Evolutionary conservation across 345 rosid species (phyloP), one percentile per base, ranked within the genome.

Genomic region (Pistacia atlantica): DNA sequence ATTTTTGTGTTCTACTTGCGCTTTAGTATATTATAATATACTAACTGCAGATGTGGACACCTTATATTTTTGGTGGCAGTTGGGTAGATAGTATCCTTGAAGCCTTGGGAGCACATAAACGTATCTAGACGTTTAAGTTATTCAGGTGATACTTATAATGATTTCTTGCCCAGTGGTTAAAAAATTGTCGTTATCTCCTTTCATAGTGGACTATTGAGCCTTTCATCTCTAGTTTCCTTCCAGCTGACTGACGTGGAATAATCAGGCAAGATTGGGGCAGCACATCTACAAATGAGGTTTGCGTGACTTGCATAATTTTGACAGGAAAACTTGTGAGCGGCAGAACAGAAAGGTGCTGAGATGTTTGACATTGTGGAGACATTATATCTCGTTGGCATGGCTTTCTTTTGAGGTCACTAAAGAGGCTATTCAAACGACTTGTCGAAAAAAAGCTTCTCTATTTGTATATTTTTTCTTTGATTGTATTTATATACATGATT

Each of bases 51-150:
- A 60, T 51, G 62, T 48, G 17, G 25, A 52, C 18, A 7, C 11
- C 12, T 67, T 65, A 37, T 20, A 11, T n/a, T 63, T 78, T 71
- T 57, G 4, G 35, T 78, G 67, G 81, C 87, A 95, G 99, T 84
- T 93, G 99, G 99, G 88, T 93, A 9, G 87, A 67, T 76, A 90
- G 97, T 86, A 89, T 93, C 69, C 83, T 83, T 74, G 93, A 93
- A 83, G 97, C 98, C 77, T 80, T 92, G 85, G 77, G 61, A 48
- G 83, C 87, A 75, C 83, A 84, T 62, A 68, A 83, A 69, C 77
- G 52, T 38, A 48, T 76, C 35, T 73, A 78, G 84, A 49, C 56
- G 71, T 64, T 69, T 25, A 45, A 66, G 37, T 56, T 77, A 42
- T 57, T 59, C 42, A 69, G 75, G 81, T 54, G 52, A 2, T 62